A percentile compares a stretch with the other conserved stretches of the same genome.
Conservation (phyloP, 805 yeast species). For the Diddensiella transvaalensis region DNA sequence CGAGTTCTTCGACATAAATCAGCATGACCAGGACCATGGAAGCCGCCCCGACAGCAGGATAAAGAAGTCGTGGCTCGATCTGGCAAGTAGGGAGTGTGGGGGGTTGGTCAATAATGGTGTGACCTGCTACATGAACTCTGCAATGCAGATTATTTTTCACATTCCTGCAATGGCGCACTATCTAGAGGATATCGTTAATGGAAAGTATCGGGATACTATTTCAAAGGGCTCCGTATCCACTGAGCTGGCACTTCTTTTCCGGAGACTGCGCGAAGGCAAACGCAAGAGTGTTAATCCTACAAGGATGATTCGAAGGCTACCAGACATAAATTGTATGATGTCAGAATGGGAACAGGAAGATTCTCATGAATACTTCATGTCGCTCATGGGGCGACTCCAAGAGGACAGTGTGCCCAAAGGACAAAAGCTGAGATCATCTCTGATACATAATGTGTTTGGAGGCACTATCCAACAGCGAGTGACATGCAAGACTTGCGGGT, state of each 20-base stretch:
- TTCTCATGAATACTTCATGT: conserved; percentile 95
- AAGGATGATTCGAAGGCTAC: conserved; percentile 63
- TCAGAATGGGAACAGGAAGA: conserved; percentile 97
- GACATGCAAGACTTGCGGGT: conserved; percentile 77
- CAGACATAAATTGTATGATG: conserved; percentile 93
- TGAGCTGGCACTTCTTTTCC: conserved; percentile 31
- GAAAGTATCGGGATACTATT: conserved; percentile 39
- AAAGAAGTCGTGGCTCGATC: conserved; percentile 57
- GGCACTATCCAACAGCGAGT: conserved; percentile 83
- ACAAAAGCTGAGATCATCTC: conserved; percentile 71
- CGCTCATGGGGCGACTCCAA: conserved; percentile 78
- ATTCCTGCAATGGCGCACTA: conserved; percentile 89
- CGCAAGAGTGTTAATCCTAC: conserved; percentile 62
- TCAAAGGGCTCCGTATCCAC: conserved; percentile 26
- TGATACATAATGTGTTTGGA: conserved; percentile 90
- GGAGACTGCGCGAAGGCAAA: conserved; percentile 28
- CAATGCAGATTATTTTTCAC: conserved; percentile 86
- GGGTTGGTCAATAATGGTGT: conserved; percentile 91
- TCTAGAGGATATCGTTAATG: conserved; percentile 58
- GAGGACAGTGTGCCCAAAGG: conserved; percentile 93
- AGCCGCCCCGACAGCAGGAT: conserved; percentile 57
- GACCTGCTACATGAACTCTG: conserved; percentile 94
- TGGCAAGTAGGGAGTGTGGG: conserved; percentile 43
- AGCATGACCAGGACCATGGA: conserved; percentile 57
- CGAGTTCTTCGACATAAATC: conserved; percentile 58